Evolutionary conservation across 2,329 filamentous ascomycete species (phyloP).

Genomic region (Aspergillus candidus): DNA sequence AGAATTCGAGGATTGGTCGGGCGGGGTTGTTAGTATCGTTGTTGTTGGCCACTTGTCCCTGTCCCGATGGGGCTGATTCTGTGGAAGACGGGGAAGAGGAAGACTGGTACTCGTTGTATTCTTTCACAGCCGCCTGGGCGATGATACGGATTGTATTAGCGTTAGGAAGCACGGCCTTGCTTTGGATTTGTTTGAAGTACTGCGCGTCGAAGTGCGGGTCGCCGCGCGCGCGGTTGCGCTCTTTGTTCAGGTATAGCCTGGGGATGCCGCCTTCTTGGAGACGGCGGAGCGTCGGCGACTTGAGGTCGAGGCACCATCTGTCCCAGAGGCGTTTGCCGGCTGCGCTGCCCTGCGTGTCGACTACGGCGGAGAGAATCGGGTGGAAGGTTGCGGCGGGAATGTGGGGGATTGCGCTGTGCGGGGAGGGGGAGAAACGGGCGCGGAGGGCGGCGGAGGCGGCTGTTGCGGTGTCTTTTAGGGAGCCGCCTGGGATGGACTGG

Average conservation of each 20-base stretch:
- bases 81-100: neutral
- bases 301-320: conserved; percentile 40
- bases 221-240: conserved; percentile 17
- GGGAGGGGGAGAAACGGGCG: conserved; percentile 8
- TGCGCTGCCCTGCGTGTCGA: conserved; percentile 43
- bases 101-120: conserved; percentile 15
- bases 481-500: conserved; percentile 27
- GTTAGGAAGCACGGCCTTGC: conserved; percentile 28
- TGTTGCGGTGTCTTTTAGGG: conserved; percentile 21
- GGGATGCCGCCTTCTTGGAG: conserved; percentile 23
- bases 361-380: conserved; percentile 48
- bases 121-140: conserved; percentile 27
- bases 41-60: neutral
- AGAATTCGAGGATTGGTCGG: conserved; percentile 27
- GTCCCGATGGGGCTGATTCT: neutral
- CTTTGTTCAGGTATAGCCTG: conserved; percentile 18
- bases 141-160: conserved; percentile 34
- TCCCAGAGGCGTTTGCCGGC: conserved; percentile 46
- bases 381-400: conserved; percentile 45
- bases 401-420: conserved; percentile 18
- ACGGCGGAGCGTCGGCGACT: conserved; percentile 14
- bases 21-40: conserved; percentile 13
- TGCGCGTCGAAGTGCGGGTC: conserved; percentile 22
- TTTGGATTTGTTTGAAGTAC: conserved; percentile 20
- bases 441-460: conserved; percentile 14